A percentile compares a stretch with the other conserved stretches of the same genome.
Conservation (phyloP, 225 moss, liverwort and hornwort genomes). For the Rhytidiadelphus loreus region DNA sequence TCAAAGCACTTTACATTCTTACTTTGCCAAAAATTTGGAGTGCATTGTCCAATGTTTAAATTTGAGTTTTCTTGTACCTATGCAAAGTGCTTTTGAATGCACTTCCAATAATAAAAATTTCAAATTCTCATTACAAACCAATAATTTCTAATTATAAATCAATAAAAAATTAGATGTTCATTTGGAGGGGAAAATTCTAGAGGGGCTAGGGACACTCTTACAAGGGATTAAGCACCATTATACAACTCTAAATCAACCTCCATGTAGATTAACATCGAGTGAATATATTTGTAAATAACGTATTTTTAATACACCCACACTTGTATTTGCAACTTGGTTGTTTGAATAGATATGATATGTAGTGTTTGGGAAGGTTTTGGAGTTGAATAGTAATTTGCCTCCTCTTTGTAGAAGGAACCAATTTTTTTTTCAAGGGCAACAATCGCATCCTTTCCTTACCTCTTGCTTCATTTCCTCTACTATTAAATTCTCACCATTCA, state of each 20-base stretch:
- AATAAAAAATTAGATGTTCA: neutral
- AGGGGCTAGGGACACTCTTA: rapidly evolving
- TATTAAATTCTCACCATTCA: neutral
- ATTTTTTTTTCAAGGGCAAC: neutral
- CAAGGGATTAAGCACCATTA: neutral
- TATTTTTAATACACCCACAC: neutral
- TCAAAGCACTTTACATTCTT: neutral
- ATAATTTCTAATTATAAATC: neutral
- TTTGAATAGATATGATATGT: neutral
- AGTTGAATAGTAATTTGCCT: rapidly evolving
- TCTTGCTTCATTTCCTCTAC: neutral
- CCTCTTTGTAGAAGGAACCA: neutral
- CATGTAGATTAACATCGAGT: too few species aligned
- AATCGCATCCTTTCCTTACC: neutral
- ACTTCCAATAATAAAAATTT: neutral
- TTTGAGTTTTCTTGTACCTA: neutral
- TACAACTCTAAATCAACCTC: neutral
- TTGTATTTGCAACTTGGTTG: neutral
- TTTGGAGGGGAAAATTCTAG: rapidly evolving
- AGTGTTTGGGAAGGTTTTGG: neutral
- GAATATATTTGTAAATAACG: neutral
- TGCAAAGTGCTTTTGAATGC: neutral
- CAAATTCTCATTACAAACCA: neutral
- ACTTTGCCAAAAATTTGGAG: neutral
- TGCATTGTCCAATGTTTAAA: neutral